phyloP scores from a whole-genome alignment of 2,329 filamentous ascomycete species.

The Colletotrichum gloeosporioides region DNA sequence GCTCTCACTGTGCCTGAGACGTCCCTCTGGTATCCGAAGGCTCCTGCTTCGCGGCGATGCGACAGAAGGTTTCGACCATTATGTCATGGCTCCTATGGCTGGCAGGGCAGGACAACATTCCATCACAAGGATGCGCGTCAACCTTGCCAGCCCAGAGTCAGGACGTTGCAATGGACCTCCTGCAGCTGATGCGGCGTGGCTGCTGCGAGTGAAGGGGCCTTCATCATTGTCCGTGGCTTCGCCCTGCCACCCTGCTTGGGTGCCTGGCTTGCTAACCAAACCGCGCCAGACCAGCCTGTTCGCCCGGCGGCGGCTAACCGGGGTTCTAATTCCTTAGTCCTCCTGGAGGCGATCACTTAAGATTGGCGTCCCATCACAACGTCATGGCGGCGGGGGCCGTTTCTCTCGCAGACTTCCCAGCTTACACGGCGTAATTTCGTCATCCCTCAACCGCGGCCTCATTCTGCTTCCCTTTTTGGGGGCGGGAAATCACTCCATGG shows the following conservation, averaged over 20 bases:
- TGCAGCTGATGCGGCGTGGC: background rate
- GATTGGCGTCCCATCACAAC: conserved; percentile 18
- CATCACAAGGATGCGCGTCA: background rate
- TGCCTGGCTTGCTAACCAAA: background rate
- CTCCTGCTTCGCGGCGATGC: background rate
- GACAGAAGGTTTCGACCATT: conserved; percentile 1
- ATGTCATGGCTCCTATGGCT: conserved; percentile 8
- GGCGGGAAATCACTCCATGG: background rate
- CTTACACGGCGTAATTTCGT: background rate
- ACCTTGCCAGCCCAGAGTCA: conserved; percentile 1
- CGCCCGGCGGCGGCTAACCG: background rate
- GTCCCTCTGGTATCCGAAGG: background rate
- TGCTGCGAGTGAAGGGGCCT: background rate
- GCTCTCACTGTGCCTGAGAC: background rate
- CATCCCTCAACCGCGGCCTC: background rate
- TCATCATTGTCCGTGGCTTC: background rate
- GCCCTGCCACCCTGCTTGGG: background rate
- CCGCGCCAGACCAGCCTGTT: background rate
- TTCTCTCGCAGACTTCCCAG: background rate
- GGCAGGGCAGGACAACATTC: background rate
- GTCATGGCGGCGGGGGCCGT: conserved; percentile 10
- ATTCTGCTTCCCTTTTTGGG: background rate
- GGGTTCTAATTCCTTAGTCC: background rate
- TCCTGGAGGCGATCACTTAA: conserved; percentile 8
- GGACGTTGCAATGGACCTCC: background rate